Base-by-base conservation (phyloP, 192 early-diverging fungal species). In the Funneliformis geosporum region DNA sequence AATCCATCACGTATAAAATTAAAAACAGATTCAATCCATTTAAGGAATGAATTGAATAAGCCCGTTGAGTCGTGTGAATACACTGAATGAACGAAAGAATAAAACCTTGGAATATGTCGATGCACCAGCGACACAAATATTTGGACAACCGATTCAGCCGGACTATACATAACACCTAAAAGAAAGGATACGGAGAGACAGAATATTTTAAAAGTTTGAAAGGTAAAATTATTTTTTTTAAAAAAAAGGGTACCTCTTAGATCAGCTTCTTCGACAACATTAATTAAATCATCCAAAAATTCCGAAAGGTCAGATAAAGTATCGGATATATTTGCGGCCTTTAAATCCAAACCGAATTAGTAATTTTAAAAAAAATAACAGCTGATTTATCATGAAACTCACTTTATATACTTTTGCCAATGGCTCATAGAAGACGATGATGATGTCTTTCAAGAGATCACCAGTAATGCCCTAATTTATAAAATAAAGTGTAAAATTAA, bases 361-460 rank as follows among this genome's bases (percentile, higher is more conserved):
- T 28, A 23, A 33, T 2, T 33, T 33, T 33, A 33, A 33, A 33
- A 9, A 60, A 18, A 60, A 11, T 33, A 38, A 38, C 14, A 25
- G 60, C 28, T 28, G 14, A 33, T 74, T 28, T 16, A 55, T 2
- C 5, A 33, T 12, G 11, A 28, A 60, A 14, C 38, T 28, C 14
- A 74, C 75, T 43, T 87, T 87, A 78, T 90, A 90, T 2, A 90
- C 84, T 75, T 86, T 79, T 21, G 88, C 86, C n/a, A 90, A 73
- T 16, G 89, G 89, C 38, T 87, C 79, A 72, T 90, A 90, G 72
- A 90, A 90, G 62, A 90, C 86, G 21, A 86, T 79, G 62, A 90
- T 83, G 27, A 87, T 60, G n/a, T 90, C 89, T 60, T 86, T 86
- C 23, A 90, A 79, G 25, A 90, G 77, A 47, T 87, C 86, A 14